phyloP scores from a whole-genome alignment of 495 filamentous ascomycete genomes.

The Penicillium ochrochloron region DNA sequence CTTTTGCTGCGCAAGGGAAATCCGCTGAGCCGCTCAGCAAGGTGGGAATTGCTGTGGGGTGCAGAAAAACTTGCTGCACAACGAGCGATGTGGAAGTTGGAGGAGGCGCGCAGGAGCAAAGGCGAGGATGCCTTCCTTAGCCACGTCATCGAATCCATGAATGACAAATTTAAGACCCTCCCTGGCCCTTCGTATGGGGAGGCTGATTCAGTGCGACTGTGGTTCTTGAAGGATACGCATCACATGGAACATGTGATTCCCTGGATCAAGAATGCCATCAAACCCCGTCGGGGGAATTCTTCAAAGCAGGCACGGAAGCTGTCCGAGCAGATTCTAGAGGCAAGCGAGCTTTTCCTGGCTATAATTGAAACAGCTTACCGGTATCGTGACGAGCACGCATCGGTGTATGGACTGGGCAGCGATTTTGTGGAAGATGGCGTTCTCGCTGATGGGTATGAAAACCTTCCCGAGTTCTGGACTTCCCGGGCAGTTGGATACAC shows the following conservation, averaged over 20 bases:
- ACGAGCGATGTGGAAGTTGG: conserved; percentile 76
- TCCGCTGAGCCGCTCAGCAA: conserved; percentile 61
- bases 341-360: conserved; percentile 74
- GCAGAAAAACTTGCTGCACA: conserved; percentile 90
- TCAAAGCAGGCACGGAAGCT: conserved; percentile 39
- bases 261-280: conserved; percentile 74
- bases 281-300: conserved; percentile 52
- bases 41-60: conserved; percentile 85
- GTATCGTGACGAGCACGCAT: conserved; percentile 70
- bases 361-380: conserved; percentile 72
- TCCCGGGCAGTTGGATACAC: conserved; percentile 51
- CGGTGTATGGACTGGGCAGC: conserved; percentile 69
- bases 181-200: conserved; percentile 60
- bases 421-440: conserved; percentile 72
- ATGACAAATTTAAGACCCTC: conserved; percentile 67
- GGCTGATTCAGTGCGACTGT: conserved; percentile 74
- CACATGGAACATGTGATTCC: conserved; percentile 74
- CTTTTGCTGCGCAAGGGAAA: conserved; percentile 62
- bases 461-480: conserved; percentile 81
- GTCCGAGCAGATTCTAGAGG: conserved; percentile 70
- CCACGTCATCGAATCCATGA: conserved; percentile 70
- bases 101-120: conserved; percentile 62
- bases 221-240: conserved; percentile 78
- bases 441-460: conserved; percentile 60
- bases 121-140: conserved; percentile 60